Conservation (phyloP, 768 basidiomycete genomes). For the Phylloporus arenicola region DNA sequence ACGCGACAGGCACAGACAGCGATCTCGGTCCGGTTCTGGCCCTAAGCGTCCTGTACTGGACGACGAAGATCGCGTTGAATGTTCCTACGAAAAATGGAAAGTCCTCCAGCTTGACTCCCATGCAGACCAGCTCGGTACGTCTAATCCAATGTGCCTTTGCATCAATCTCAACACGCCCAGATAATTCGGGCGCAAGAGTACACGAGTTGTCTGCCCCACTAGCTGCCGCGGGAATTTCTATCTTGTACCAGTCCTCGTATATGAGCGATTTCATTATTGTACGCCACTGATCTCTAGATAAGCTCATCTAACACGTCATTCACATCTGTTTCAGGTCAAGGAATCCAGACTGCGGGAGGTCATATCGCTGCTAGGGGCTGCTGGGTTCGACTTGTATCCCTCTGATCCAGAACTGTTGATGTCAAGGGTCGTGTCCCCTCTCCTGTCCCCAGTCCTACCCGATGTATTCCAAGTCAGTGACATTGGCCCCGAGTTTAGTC, state of each 20-base stretch:
- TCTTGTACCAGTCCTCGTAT: conserved; percentile 79
- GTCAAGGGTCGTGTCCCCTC: conserved; percentile 26
- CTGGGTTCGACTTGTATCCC: conserved; percentile 64
- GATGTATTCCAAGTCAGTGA: conserved; percentile 28
- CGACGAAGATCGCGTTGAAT: conserved; percentile 51
- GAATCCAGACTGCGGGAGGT: conserved; percentile 59
- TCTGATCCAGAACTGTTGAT: conserved; percentile 37
- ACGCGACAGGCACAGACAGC: conserved; percentile 46
- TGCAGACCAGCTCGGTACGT: conserved; percentile 60
- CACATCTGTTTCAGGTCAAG: conserved; percentile 47
- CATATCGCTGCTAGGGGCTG: conserved; percentile 50
- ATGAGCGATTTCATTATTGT: conserved; percentile 82
- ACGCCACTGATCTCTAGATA: conserved; percentile 22
- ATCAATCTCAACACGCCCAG: conserved; percentile 29
- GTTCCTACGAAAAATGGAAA: conserved; percentile 70
- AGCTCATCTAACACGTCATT: not conserved
- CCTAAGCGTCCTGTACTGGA: conserved; percentile 18
- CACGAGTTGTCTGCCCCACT: conserved; percentile 73
- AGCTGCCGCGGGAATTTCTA: conserved; percentile 72
- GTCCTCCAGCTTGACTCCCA: conserved; percentile 81
- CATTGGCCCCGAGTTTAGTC: conserved; percentile 24
- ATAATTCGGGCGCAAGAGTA: conserved; percentile 66
- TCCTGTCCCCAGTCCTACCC: conserved; percentile 30
- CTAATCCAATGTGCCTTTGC: conserved; percentile 1
- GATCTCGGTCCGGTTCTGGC: conserved; percentile 38